These are phyloP conservation scores for Talaromyces funiculosus DNA, from an alignment of 2,329 filamentous ascomycete species.

Conservation along the genomic window DNA sequence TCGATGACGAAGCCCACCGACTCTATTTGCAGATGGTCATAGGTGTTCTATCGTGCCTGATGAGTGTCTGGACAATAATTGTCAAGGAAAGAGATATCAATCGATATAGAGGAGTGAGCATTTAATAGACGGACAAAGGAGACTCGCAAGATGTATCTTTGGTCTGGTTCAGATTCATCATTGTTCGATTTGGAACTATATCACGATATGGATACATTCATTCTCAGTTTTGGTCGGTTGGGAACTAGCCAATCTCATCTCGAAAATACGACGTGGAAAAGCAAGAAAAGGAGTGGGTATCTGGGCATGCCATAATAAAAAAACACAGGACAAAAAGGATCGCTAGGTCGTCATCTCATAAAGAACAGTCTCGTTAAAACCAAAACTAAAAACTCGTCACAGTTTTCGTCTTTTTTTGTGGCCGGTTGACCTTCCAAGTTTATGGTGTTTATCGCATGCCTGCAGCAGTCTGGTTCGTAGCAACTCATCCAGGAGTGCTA, in stretches of 20 bases:
- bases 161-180: neutral
- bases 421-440: neutral
- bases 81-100: too few species aligned
- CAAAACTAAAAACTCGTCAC: neutral
- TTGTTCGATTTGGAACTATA: neutral
- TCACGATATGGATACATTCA: neutral
- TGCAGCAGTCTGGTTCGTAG: neutral
- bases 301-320: neutral
- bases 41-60: too few species aligned
- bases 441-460: neutral
- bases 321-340: neutral
- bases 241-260: neutral
- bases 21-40: too few species aligned
- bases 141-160: too few species aligned
- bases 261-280: neutral
- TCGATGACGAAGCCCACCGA: too few species aligned
- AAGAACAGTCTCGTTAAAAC: neutral
- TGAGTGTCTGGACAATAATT: too few species aligned
- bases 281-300: constrained; percentile 5
- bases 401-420: neutral
- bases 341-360: neutral
- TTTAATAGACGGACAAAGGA: too few species aligned
- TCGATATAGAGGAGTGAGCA: too few species aligned
- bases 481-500: neutral
- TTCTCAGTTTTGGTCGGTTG: neutral